Conservation (phyloP, 345 rosid genomes). For the Gossypium longicalyx region DNA sequence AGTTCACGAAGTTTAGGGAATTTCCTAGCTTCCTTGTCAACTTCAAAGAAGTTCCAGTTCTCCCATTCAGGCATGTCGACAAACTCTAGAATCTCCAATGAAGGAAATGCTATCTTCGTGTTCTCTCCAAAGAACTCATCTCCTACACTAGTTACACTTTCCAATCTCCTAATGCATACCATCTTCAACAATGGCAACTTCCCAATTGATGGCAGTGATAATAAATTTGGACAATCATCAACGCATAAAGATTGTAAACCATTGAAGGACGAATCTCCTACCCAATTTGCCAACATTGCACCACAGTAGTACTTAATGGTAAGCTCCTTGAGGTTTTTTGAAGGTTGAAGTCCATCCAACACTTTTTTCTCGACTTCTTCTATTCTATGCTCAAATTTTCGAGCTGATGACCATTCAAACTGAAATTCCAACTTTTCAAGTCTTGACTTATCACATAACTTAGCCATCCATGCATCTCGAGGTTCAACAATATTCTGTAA, state of each 20-base stretch:
- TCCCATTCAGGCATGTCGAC: background rate
- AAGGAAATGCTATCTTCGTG: background rate
- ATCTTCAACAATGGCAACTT: background rate
- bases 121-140: background rate
- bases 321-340: background rate
- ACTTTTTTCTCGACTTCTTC: background rate
- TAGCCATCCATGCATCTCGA: background rate
- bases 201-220: background rate
- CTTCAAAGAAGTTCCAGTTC: background rate
- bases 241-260: background rate
- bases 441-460: background rate
- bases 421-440: background rate
- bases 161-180: background rate
- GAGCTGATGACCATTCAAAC: background rate
- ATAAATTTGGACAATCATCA: background rate
- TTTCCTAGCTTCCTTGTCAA: background rate
- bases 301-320: background rate
- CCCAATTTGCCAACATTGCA: background rate
- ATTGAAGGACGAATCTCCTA: background rate
- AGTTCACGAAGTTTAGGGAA: background rate
- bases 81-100: background rate
- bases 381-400: too few relatives aligned
- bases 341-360: background rate
- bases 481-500: background rate
- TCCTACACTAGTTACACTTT: background rate